phyloP scores from a whole-genome alignment of 192 early-diverging fungal species.

The Phlyctochytrium planicorne region DNA sequence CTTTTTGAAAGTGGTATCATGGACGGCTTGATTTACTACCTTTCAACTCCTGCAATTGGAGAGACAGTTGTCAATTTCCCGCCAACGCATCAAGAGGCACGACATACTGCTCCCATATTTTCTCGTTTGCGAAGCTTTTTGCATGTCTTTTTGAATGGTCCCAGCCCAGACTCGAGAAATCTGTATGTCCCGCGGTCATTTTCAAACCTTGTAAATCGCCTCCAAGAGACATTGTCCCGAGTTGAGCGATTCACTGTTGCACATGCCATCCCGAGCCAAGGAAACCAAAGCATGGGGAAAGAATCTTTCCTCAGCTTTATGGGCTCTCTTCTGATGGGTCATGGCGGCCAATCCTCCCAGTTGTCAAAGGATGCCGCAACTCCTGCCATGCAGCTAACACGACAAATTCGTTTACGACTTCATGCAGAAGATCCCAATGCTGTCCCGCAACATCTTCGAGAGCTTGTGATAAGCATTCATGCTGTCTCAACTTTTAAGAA shows the following conservation, averaged over 20 bases:
- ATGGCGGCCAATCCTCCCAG: background rate
- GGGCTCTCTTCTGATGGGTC: constrained; percentile 7
- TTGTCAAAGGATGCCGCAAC: constrained; percentile 13
- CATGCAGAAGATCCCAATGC: constrained; percentile 50
- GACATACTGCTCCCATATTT: constrained; percentile 11
- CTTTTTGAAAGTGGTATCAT: constrained; percentile 75
- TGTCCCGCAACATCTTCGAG: constrained; percentile 46
- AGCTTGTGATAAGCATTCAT: constrained; percentile 75
- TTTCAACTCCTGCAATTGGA: constrained; percentile 29
- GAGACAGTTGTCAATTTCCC: constrained; percentile 14
- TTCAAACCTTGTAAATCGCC: constrained; percentile 53
- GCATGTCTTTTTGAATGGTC: constrained; percentile 55
- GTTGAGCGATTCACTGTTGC: constrained; percentile 70
- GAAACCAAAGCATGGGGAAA: background rate
- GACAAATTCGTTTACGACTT: constrained; percentile 70
- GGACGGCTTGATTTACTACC: constrained; percentile 52
- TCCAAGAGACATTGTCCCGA: constrained; percentile 72
- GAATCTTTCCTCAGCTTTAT: background rate
- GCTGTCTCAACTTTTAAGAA: constrained; percentile 80
- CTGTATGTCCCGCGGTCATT: constrained; percentile 49
- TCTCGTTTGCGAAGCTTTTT: constrained; percentile 42
- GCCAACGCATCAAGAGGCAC: no score
- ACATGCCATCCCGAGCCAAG: constrained; percentile 31
- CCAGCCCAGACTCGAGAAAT: constrained; percentile 36
- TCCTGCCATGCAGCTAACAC: constrained; percentile 63